A percentile compares a stretch with the other conserved stretches of the same genome.
Conservation (phyloP, 2,329 filamentous ascomycete genomes). For the Cercospora brassicicola region DNA sequence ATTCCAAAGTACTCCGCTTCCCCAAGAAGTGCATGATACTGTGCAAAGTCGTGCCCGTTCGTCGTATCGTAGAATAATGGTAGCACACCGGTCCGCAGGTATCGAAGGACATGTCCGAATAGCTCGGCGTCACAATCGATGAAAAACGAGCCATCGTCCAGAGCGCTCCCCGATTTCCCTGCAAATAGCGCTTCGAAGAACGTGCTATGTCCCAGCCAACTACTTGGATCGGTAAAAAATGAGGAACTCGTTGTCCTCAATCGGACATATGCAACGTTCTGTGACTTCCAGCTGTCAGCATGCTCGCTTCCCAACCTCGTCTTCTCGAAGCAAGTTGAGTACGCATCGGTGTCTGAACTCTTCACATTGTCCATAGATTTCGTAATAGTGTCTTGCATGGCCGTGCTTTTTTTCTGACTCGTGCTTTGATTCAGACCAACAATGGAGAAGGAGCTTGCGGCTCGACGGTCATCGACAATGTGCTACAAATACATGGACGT, state of each 20-base stretch:
- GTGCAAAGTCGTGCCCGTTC: constrained; percentile 6
- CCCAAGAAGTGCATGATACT: constrained; percentile 4
- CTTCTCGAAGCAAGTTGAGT: not conserved
- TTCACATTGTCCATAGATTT: not conserved
- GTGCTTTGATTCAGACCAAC: too few relatives aligned
- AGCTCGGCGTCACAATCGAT: not conserved
- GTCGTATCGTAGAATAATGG: constrained; percentile 2
- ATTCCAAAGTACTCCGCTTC: constrained; percentile 13
- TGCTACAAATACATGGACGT: too few relatives aligned
- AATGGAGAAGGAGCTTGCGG: not conserved
- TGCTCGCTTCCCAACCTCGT: not conserved
- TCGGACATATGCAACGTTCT: not conserved
- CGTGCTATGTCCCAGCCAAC: not conserved
- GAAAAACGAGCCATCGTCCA: not conserved
- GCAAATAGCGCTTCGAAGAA: not conserved
- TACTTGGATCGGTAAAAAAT: not conserved
- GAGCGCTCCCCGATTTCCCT: not conserved
- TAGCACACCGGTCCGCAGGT: not conserved
- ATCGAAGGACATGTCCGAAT: not conserved
- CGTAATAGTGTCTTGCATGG: not conserved
- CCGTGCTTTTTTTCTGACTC: too few relatives aligned
- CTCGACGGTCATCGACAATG: not conserved
- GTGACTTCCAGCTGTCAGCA: not conserved
- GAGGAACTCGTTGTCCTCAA: not conserved
- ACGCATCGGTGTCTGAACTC: not conserved